Base-by-base conservation (phyloP, 768 basidiomycete genomes). In the Kwoniella shandongensis region DNA sequence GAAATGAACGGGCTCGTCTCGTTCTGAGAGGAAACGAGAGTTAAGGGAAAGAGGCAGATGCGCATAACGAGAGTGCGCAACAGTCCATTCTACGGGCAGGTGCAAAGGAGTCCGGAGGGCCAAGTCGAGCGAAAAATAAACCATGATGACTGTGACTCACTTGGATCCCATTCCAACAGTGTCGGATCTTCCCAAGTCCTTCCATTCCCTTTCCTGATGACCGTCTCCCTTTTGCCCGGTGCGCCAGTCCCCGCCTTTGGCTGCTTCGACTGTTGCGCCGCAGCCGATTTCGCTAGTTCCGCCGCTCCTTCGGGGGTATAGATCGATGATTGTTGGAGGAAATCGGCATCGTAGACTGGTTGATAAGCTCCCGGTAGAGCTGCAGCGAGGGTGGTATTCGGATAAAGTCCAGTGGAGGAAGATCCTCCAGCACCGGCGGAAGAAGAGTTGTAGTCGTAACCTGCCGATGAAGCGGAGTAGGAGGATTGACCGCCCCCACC, bases 111-210 rank as follows among this genome's bases (percentile, higher is more conserved):
- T n/a, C n/a, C n/a, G n/a, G n/a, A n/a, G n/a, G n/a, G n/a, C n/a
- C n/a, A n/a, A n/a, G n/a, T n/a, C n/a, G n/a, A n/a, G n/a, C 32
- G 13, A 32, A 6, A 32, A 23, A 20, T 44, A 18, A 44, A 25
- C 42, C 12, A 22, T 5, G 18, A 2, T 20, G 23, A 44, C 17
- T 13, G 3, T 6, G 4, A 81, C 89, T 65, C 72, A 96, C 93
- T 85, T 50, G 94, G 88, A 79, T 91, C 96, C 96, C 96, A 99
- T 67, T 99, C 96, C 13, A 97, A 78, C 54, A 99, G 80, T 3
- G 91, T 96, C 78, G 91, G 91, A 75, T 99, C 96, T 76, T 99
- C 96, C 96, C 96, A 99, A 22, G 89, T 86, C 79, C 91, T 93
- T 30, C 96, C 96, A 51, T 83, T 94, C 4, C 93, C 94, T 78